A percentile compares a stretch with the other conserved stretches of the same genome.
These are phyloP conservation scores for Pittosporum tobira DNA, from an alignment of 129 eudicot species.

Conservation along the genomic window DNA sequence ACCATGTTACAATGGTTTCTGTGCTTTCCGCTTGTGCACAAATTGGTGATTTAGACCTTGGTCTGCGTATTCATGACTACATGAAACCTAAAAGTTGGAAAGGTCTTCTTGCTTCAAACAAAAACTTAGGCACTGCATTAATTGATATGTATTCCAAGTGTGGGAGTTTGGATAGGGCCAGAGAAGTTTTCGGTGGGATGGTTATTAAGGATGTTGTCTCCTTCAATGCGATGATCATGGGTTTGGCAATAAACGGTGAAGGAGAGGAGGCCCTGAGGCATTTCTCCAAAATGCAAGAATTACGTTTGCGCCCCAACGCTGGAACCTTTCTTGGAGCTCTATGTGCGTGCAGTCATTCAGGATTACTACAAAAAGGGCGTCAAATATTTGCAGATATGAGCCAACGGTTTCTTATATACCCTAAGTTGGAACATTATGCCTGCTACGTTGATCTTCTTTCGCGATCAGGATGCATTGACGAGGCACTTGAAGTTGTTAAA, in stretches of 20 bases:
- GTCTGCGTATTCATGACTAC: slow-evolving; percentile 51
- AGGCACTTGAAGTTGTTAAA: slow-evolving; percentile 49
- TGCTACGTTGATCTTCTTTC: slow-evolving; percentile 72
- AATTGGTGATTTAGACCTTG: slow-evolving; percentile 56
- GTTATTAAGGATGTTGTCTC: slow-evolving; percentile 46
- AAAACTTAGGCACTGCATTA: slow-evolving; percentile 46
- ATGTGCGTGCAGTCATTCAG: slow-evolving; percentile 66
- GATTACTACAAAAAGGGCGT: slow-evolving; percentile 51
- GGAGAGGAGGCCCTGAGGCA: slow-evolving; percentile 44
- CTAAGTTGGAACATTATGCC: slow-evolving; percentile 68
- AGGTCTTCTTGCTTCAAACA: slow-evolving; percentile 28
- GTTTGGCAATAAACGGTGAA: slow-evolving; percentile 66
- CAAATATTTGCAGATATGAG: slow-evolving; percentile 47
- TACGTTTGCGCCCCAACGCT: slow-evolving; percentile 35
- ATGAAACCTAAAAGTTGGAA: slow-evolving; percentile 27
- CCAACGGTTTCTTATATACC: slow-evolving; percentile 16
- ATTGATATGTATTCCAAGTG: slow-evolving; percentile 70
- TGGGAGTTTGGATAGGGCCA: slow-evolving; percentile 42
- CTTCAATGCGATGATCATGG: slow-evolving; percentile 67
- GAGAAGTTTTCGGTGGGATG: slow-evolving; percentile 41
- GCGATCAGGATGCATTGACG: slow-evolving; percentile 53
- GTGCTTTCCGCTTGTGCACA: slow-evolving; percentile 67
- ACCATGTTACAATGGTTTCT: slow-evolving; percentile 54
- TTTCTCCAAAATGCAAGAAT: slow-evolving; percentile 44
- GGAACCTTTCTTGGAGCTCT: slow-evolving; percentile 59